phyloP scores from a whole-genome alignment of 495 filamentous ascomycete genomes.

The Emericellopsis terricola region DNA sequence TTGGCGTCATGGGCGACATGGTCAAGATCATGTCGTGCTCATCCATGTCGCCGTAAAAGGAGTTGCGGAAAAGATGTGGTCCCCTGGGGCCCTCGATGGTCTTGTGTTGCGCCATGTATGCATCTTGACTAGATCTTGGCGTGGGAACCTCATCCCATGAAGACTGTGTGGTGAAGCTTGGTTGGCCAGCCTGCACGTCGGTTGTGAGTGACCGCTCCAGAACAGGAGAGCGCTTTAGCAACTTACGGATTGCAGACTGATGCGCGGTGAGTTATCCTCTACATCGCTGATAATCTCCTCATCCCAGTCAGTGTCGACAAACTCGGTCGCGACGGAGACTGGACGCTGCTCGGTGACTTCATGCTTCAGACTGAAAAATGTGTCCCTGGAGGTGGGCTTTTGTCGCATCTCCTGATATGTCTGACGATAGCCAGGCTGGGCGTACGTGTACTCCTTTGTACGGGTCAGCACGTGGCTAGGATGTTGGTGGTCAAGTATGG shows the following conservation, averaged over 20 bases:
- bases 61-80: constrained; percentile 70
- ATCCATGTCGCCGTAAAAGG: constrained; percentile 22
- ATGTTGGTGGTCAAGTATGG: background rate
- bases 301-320: constrained; percentile 59
- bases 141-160: constrained; percentile 61
- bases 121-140: constrained; percentile 32
- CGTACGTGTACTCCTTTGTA: constrained; percentile 1
- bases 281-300: constrained; percentile 34
- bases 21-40: constrained; percentile 44
- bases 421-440: constrained; percentile 2
- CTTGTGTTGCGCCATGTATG: constrained; percentile 24
- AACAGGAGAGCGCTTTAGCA: too few species aligned
- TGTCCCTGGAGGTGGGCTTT: constrained; percentile 21
- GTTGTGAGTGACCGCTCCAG: too few species aligned
- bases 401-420: constrained; percentile 27
- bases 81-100: constrained; percentile 64
- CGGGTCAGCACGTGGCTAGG: background rate
- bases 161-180: constrained; percentile 56
- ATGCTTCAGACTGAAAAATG: constrained; percentile 27
- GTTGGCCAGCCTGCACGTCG: constrained; percentile 34
- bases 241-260: constrained; percentile 50
- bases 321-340: constrained; percentile 48
- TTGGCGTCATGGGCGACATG: constrained; percentile 43
- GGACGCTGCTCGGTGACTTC: constrained; percentile 24
- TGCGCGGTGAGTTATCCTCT: constrained; percentile 43